phyloP scores from a whole-genome alignment of 2,329 filamentous ascomycete species.

The Metarhizium brunneum region DNA sequence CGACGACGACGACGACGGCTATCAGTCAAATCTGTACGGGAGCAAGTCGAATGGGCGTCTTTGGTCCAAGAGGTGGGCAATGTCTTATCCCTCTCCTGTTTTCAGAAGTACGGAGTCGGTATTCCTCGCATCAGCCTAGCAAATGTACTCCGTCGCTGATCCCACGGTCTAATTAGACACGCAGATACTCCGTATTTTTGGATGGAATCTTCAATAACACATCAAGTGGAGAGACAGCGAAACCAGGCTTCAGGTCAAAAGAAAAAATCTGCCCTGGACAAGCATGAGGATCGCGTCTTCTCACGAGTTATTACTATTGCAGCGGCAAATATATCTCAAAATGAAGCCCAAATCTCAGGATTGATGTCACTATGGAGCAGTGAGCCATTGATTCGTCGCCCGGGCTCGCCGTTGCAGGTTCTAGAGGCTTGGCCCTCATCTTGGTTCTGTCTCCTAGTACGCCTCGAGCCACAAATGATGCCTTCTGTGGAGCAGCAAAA shows the following conservation, averaged over 20 bases:
- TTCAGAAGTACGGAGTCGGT: not conserved
- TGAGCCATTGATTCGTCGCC: not conserved
- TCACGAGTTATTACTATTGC: too few species aligned
- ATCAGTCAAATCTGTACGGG: not conserved
- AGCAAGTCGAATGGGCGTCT: too few species aligned
- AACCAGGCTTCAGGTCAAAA: too few species aligned
- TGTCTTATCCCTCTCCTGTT: too few species aligned
- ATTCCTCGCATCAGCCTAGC: not conserved
- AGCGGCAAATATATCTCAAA: not conserved
- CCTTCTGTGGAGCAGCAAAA: not conserved
- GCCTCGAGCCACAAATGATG: not conserved
- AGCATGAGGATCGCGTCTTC: too few species aligned
- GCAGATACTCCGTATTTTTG: not conserved
- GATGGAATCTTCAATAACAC: not conserved
- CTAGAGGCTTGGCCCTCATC: not conserved
- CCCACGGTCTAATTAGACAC: slow-evolving; percentile 1
- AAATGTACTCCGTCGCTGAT: not conserved
- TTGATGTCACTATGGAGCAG: not conserved
- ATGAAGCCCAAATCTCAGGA: not conserved
- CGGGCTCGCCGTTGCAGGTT: not conserved
- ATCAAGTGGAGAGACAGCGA: not conserved
- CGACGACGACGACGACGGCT: not conserved
- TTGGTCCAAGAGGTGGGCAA: too few species aligned
- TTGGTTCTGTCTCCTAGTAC: not conserved
- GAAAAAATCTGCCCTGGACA: too few species aligned